These are phyloP conservation scores for Cyanophora paradoxa DNA, from an alignment of 78 protist genomes.

Conservation along the genomic window DNA sequence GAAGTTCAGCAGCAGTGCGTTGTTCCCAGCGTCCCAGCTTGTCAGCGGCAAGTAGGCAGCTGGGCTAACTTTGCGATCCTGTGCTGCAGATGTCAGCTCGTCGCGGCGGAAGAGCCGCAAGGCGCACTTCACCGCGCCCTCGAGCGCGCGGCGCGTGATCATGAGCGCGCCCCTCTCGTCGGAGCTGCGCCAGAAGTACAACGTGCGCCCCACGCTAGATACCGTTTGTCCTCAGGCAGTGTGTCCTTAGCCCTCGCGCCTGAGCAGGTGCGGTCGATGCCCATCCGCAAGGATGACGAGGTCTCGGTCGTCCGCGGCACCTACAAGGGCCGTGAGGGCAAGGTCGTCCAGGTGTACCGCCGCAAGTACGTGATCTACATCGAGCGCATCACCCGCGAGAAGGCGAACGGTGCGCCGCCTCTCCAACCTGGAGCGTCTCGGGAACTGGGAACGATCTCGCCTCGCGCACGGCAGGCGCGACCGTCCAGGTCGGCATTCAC, in stretches of 20 bases:
- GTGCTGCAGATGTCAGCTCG: conserved; percentile 65
- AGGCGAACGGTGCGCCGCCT: conserved; percentile 80
- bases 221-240: background rate
- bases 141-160: conserved; percentile 74
- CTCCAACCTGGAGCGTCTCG: background rate
- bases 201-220: too few species aligned
- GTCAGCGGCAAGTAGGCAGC: too few species aligned
- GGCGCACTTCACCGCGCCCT: conserved; percentile 98
- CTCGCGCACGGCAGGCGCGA: background rate
- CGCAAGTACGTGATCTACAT: conserved; percentile 89
- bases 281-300: conserved; percentile 98
- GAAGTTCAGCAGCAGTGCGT: too few species aligned
- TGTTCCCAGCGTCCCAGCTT: too few species aligned
- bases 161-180: conserved; percentile 94
- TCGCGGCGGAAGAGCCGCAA: conserved; percentile 92
- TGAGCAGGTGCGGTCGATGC: conserved; percentile 82
- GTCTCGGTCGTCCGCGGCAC: conserved; percentile 85
- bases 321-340: conserved; percentile 80
- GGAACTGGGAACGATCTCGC: background rate
- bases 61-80: too few species aligned
- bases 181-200: conserved; percentile 91
- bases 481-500: conserved; percentile 45
- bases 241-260: background rate
- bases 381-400: conserved; percentile 78
- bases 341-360: conserved; percentile 86